A percentile compares a stretch with the other conserved stretches of the same genome.
Conservation (phyloP, 768 basidiomycete genomes). For the Leucosporidium creatinivorum region DNA sequence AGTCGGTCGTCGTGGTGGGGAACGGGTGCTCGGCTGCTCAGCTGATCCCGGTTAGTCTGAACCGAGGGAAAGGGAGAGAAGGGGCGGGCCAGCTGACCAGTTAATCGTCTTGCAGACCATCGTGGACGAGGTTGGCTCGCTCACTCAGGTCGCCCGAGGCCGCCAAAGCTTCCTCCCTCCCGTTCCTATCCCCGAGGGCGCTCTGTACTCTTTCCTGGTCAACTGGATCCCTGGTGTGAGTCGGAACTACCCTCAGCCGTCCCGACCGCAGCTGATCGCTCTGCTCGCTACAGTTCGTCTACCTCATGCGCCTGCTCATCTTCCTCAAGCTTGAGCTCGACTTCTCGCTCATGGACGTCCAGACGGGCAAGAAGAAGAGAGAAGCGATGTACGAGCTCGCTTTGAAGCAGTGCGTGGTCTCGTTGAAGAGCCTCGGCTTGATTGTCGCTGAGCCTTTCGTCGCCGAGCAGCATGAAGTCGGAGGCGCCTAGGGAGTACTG, state of each 20-base stretch:
- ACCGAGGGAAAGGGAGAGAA: too few relatives aligned
- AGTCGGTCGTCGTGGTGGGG: constrained; percentile 36
- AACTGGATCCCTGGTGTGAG: background rate
- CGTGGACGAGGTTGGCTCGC: constrained; percentile 3
- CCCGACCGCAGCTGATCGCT: background rate
- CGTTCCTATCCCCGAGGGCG: background rate
- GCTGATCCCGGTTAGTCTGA: constrained; percentile 32
- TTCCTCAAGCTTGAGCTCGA: constrained; percentile 14
- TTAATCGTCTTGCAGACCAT: constrained; percentile 8
- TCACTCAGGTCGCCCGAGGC: constrained; percentile 10
- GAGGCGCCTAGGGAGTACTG: constrained; percentile 33
- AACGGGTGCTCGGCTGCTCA: constrained; percentile 37
- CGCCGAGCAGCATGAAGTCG: too few relatives aligned
- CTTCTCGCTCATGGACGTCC: constrained; percentile 16
- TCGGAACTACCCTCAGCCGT: background rate
- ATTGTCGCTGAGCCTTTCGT: too few relatives aligned
- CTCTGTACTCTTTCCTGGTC: background rate
- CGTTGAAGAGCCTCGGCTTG: too few relatives aligned
- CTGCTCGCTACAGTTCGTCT: constrained; percentile 8
- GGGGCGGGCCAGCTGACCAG: too few relatives aligned
- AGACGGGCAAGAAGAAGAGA: constrained; percentile 14
- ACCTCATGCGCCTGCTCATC: constrained; percentile 8
- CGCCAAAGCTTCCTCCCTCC: constrained; percentile 9
- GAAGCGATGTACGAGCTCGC: constrained; percentile 5
- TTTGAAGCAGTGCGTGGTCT: constrained; percentile 8